Percentiles rank a stretch among this genome's conserved stretches.
Evolutionary conservation across 208 protist genomes (phyloP).

Genomic region (Acanthamoeba lenticulata): DNA sequence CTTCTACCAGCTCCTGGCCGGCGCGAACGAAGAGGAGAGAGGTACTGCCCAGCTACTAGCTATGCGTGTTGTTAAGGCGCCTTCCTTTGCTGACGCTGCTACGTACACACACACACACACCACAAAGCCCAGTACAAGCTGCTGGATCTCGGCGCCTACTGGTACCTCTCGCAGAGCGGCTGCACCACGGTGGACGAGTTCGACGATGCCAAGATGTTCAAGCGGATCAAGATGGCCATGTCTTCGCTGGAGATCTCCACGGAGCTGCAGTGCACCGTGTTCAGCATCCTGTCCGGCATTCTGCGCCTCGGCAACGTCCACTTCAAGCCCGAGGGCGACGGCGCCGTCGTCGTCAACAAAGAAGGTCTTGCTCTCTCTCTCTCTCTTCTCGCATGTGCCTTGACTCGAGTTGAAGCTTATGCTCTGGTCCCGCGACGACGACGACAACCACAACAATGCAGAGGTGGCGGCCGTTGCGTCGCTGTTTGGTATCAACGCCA

Average conservation of each 20-base stretch:
- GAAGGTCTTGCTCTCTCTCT: not conserved
- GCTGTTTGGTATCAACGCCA: constrained; percentile 3
- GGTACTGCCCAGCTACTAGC: not conserved
- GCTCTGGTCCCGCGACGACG: not conserved
- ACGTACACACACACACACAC: not conserved
- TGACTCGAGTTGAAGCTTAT: not conserved
- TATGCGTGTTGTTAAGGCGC: not conserved
- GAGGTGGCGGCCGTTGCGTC: not conserved
- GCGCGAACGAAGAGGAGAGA: constrained; percentile 57
- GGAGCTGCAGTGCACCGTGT: constrained; percentile 73
- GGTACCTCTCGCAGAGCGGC: constrained; percentile 73
- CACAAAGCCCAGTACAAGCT: not conserved
- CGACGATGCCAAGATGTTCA: constrained; percentile 72
- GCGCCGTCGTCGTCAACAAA: not conserved
- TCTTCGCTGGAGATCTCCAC: not conserved
- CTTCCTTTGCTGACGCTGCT: no score
- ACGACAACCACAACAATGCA: not conserved
- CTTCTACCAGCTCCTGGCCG: constrained; percentile 89
- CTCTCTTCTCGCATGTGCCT: no score
- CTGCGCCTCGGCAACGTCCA: constrained; percentile 93
- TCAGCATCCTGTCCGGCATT: constrained; percentile 90
- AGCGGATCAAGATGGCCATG: constrained; percentile 70
- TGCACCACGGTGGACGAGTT: constrained; percentile 62
- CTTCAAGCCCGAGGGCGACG: constrained; percentile 80
- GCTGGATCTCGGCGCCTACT: not conserved